Evolutionary conservation across 495 filamentous ascomycete species (phyloP).

Genomic region (Penicillium antarcticum): DNA sequence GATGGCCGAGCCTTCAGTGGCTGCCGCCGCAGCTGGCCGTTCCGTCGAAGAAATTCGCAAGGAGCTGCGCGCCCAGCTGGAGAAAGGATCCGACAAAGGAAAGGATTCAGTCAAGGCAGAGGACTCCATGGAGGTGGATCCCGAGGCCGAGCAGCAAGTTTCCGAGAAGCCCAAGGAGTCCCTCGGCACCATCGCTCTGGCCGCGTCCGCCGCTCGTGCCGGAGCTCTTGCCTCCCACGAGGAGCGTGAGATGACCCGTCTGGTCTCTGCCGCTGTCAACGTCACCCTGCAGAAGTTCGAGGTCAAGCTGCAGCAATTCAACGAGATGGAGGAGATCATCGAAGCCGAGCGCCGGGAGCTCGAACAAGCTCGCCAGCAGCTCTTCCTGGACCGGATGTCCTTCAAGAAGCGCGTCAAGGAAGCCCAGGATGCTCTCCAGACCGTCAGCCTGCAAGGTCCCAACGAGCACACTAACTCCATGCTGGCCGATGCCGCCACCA

Average conservation of each 20-base stretch:
- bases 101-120: slow-evolving; percentile 60
- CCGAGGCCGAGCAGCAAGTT: slow-evolving; percentile 23
- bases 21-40: slow-evolving; percentile 82
- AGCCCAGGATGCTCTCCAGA: slow-evolving; percentile 71
- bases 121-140: slow-evolving; percentile 67
- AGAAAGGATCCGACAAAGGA: slow-evolving; percentile 55
- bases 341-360: slow-evolving; percentile 91
- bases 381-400: slow-evolving; percentile 85
- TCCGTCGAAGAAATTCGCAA: slow-evolving; percentile 81
- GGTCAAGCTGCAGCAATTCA: slow-evolving; percentile 86
- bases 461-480: slow-evolving; percentile 54
- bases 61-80: slow-evolving; percentile 68
- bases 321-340: slow-evolving; percentile 88
- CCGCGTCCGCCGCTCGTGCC: slow-evolving; percentile 78
- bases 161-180: slow-evolving; percentile 39
- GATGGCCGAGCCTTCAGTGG: slow-evolving; percentile 81
- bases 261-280: slow-evolving; percentile 83
- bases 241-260: slow-evolving; percentile 90
- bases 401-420: slow-evolving; percentile 85
- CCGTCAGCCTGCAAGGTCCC: slow-evolving; percentile 54
- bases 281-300: slow-evolving; percentile 79
- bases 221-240: slow-evolving; percentile 89
- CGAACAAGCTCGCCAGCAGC: slow-evolving; percentile 82
- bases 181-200: slow-evolving; percentile 75
- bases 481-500: slow-evolving; percentile 43